These are phyloP conservation scores for Steccherinum ochraceum DNA, from an alignment of 768 basidiomycete species.

Conservation along the genomic window DNA sequence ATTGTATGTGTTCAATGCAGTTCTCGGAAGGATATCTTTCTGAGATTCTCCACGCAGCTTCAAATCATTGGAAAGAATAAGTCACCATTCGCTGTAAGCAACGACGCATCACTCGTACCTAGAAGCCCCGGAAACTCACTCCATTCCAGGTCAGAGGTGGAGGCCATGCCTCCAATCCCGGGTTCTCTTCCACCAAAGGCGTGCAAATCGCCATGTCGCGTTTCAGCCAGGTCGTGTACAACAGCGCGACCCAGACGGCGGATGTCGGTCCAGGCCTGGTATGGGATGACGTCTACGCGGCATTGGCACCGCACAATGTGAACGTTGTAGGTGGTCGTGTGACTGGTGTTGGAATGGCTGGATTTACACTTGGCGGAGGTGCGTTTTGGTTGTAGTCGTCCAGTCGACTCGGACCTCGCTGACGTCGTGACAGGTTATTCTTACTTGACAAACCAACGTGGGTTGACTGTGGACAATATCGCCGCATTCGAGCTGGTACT, in stretches of 20 bases:
- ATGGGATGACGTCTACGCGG: conserved; percentile 63
- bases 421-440: conserved; percentile 44
- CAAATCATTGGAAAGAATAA: conserved; percentile 31
- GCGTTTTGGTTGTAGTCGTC: not conserved
- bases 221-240: conserved; percentile 21
- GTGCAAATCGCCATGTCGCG: conserved; percentile 27
- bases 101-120: not conserved
- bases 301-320: conserved; percentile 40
- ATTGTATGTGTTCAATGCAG: conserved; percentile 38
- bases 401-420: not conserved
- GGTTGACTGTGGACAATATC: conserved; percentile 46
- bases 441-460: conserved; percentile 50
- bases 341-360: conserved; percentile 34
- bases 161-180: conserved; percentile 18
- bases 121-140: not conserved
- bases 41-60: conserved; percentile 26
- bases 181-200: conserved; percentile 22
- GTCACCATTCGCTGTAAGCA: conserved; percentile 45
- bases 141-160: conserved; percentile 19
- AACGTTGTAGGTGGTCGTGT: conserved; percentile 57
- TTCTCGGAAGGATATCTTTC: too few species aligned
- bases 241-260: conserved; percentile 13
- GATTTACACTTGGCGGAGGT: conserved; percentile 47
- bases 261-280: conserved; percentile 36
- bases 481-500: conserved; percentile 45